A percentile compares a stretch with the other conserved stretches of the same genome.
phyloP scores from a whole-genome alignment of 345 rosid species.

The Sonneratia alba region DNA sequence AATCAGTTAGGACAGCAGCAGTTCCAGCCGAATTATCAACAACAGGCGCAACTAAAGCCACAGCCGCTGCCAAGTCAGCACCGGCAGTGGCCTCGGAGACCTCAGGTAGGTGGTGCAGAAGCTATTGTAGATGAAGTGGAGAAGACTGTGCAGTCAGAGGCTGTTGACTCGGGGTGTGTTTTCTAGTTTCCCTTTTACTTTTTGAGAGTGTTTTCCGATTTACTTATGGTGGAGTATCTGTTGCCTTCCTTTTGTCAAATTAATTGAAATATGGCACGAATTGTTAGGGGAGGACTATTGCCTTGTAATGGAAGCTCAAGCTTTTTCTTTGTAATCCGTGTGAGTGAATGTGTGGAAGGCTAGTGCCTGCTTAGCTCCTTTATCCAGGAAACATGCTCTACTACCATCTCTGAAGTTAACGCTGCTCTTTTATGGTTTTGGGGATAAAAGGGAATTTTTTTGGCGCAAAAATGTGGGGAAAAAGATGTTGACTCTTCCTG shows the following conservation, averaged over 20 bases:
- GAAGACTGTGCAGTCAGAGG: slow-evolving; percentile 74
- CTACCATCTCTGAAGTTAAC: neutral
- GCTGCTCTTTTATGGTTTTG: neutral
- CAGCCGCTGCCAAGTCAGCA: slow-evolving; percentile 13
- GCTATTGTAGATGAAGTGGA: slow-evolving; percentile 42
- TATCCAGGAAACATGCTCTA: neutral
- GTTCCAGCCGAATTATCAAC: slow-evolving; percentile 14
- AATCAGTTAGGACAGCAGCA: slow-evolving; percentile 16
- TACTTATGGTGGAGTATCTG: neutral
- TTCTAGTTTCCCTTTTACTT: neutral
- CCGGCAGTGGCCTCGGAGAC: slow-evolving; percentile 17
- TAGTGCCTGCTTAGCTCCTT: neutral
- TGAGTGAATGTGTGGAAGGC: neutral
- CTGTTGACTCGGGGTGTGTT: slow-evolving; percentile 62
- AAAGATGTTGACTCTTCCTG: too few relatives aligned
- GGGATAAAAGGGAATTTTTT: too few relatives aligned
- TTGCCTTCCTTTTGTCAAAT: neutral
- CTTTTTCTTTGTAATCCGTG: neutral
- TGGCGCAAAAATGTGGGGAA: too few relatives aligned
- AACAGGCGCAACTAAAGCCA: neutral
- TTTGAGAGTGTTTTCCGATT: neutral
- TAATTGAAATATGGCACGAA: neutral
- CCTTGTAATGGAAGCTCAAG: neutral
- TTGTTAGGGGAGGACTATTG: neutral
- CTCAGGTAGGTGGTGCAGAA: slow-evolving; percentile 13